phyloP scores from a whole-genome alignment of 2,329 filamentous ascomycete species.

The Monosporascus sp. region DNA sequence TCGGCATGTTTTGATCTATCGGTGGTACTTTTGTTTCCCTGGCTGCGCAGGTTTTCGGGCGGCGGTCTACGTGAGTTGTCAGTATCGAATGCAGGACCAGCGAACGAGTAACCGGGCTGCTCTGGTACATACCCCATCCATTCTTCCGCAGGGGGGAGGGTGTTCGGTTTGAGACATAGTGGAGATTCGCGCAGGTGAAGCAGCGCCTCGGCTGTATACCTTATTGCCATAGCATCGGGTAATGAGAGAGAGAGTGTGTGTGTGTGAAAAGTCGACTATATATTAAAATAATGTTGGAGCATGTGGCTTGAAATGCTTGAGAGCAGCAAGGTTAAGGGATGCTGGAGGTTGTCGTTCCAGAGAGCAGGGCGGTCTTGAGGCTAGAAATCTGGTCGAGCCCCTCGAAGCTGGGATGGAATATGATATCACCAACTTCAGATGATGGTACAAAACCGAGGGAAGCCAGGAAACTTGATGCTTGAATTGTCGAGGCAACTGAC shows the following conservation, averaged over 20 bases:
- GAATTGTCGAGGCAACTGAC: too few species aligned
- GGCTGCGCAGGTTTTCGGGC: slow-evolving; percentile 40
- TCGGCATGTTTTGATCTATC: slow-evolving; percentile 43
- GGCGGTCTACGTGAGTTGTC: slow-evolving; percentile 32
- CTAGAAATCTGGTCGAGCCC: neutral
- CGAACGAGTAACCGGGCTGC: neutral
- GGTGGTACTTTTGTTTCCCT: slow-evolving; percentile 33
- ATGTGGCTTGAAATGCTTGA: neutral
- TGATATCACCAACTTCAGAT: neutral
- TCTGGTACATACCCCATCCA: slow-evolving; percentile 79
- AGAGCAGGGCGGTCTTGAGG: neutral
- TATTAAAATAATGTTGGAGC: neutral
- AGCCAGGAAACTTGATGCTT: neutral
- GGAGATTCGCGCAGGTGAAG: slow-evolving; percentile 74
- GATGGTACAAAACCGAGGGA: neutral
- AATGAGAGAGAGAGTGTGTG: neutral
- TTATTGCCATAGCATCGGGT: slow-evolving; percentile 44
- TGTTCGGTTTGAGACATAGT: slow-evolving; percentile 72
- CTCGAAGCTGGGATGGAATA: neutral
- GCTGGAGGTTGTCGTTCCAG: neutral
- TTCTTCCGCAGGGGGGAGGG: slow-evolving; percentile 78
- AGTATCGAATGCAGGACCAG: slow-evolving; percentile 4
- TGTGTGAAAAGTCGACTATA: neutral
- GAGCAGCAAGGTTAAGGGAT: neutral
- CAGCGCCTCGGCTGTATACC: slow-evolving; percentile 74